Conservation (phyloP, 2,329 filamentous ascomycete species). For the Aspergillus fumigatiaffinis region DNA sequence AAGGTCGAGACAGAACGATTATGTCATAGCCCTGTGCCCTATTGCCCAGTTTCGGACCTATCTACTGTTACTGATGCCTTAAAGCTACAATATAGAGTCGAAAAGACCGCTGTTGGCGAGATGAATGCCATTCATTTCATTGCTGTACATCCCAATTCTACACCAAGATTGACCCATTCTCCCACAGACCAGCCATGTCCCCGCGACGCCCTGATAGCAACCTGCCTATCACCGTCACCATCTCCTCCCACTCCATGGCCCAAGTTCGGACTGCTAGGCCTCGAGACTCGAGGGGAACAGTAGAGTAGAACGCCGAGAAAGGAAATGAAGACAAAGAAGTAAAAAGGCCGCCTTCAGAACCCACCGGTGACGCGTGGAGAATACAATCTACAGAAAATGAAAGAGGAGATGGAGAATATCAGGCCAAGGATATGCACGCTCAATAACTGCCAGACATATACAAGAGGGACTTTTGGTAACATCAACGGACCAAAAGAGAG, state of each 20-base stretch:
- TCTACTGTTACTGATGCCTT: neutral
- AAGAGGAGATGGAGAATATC: constrained; percentile 18
- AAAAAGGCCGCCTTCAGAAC: neutral
- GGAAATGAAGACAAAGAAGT: neutral
- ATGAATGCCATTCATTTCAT: neutral
- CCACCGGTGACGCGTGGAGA: constrained; percentile 5
- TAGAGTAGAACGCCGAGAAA: constrained; percentile 15
- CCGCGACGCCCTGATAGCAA: neutral
- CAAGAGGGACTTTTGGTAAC: constrained; percentile 25
- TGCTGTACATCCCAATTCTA: neutral
- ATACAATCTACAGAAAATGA: constrained; percentile 10
- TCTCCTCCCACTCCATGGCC: neutral
- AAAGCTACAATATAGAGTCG: neutral
- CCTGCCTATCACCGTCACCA: neutral
- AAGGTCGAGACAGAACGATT: neutral
- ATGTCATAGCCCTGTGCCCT: constrained; percentile 15
- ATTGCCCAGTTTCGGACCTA: constrained; percentile 1
- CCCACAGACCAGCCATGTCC: neutral
- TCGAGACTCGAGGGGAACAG: constrained; percentile 2
- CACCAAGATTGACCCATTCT: neutral
- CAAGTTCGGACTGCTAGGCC: neutral
- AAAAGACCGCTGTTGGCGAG: neutral
- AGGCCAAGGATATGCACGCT: constrained; percentile 32
- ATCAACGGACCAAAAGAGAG: constrained; percentile 11
- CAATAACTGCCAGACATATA: constrained; percentile 32